phyloP scores from a whole-genome alignment of 192 early-diverging fungal species.

The Funneliformis geosporum region DNA sequence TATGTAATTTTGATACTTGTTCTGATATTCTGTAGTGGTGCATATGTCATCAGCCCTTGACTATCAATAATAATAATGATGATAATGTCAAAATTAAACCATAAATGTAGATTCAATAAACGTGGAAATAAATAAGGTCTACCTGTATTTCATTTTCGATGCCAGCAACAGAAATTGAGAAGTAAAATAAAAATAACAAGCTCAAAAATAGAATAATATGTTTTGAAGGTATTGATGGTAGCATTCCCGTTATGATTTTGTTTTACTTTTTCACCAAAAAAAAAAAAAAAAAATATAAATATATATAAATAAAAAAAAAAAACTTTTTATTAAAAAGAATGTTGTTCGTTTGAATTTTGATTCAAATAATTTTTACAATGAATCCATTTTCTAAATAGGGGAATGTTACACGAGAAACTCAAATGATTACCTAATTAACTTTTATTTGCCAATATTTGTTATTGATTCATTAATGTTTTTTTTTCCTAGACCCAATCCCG shows the following conservation, averaged over 20 bases:
- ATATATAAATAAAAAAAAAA: no score
- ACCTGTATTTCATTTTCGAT: neutral
- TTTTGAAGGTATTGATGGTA: neutral
- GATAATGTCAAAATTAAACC: neutral
- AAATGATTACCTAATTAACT: no score
- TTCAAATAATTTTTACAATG: no score
- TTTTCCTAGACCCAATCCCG: no score
- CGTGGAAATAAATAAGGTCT: neutral
- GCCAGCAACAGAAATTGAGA: neutral
- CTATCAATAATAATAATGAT: neutral
- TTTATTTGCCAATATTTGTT: no score
- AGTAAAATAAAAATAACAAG: neutral
- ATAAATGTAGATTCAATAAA: neutral
- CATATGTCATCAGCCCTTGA: neutral
- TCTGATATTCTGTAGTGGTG: neutral
- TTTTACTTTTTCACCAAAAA: neutral
- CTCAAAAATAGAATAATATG: neutral
- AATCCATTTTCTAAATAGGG: no score
- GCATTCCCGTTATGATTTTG: neutral
- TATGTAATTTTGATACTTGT: constrained; percentile 1
- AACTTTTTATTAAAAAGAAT: no score
- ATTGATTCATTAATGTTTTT: no score
- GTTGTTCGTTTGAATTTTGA: no score
- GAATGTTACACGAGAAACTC: no score
- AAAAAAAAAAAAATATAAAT: no score